Base-by-base conservation (phyloP, 2,329 filamentous ascomycete species). In the Nigrospora sphaerica region DNA sequence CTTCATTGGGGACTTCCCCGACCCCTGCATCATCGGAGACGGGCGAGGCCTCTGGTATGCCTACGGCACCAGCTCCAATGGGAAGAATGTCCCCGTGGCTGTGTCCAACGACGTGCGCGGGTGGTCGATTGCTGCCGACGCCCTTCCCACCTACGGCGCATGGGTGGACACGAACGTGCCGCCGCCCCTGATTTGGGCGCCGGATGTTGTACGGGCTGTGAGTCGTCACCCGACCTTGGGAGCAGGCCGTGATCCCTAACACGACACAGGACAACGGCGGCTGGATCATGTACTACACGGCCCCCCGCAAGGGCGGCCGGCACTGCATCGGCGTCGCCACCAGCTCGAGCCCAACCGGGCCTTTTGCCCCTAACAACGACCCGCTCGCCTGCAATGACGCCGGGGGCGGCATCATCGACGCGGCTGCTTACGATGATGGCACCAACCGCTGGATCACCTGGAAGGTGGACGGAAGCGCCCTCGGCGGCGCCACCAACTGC, bases 211-310 rank as follows among this genome's bases (percentile, higher is more conserved):
- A 45, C 62, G 59, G 51, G 61, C 59, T 34, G 59, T 61, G 47
- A 44, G 46, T 31, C 40, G 54, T 47, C 31, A 37, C 38, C 23
- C 17, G 31, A 16, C 18, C 32, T 23, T 12, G 6, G 6, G 3
- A 6, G 2, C 34, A 7, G 13, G 33, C 18, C 32, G 19, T 35
- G 14, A 18, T 36, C 6, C 17, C 6, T 18, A 28, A 47, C 36
- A 50, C n/a, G 14, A 12, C 3, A 36, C 19, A 62, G 59, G 60
- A 62, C 36, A 54, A 50, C 36, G 58, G 59, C 7, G 46, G 48
- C 11, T 62, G 58, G 34, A 57, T 62, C 16, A 62, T 62, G 59
- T 62, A 62, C 48, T 62, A 61, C 48, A 60, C 60, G 2, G 60
- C 55, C 2, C 52, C 41, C 18, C 54, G 52, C 34, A 51, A 39